Evolutionary conservation across 2,329 filamentous ascomycete genomes (phyloP).

Genomic region (Stachybotrys echinatus): DNA sequence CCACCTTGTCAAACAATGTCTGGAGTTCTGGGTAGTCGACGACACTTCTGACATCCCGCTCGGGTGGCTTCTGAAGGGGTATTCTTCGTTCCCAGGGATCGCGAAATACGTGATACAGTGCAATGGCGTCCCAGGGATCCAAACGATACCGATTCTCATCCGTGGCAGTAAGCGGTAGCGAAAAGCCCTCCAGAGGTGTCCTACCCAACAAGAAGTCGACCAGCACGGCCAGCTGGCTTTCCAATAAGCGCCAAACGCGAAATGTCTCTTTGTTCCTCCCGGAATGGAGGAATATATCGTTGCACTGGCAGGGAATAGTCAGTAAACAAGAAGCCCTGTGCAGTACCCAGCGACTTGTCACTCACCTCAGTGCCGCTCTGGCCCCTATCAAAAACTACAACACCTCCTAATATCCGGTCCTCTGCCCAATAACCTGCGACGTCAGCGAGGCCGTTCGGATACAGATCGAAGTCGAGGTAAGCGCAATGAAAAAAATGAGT

Average conservation of each 20-base stretch:
- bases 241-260: not conserved
- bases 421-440: constrained; percentile 22
- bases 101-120: not conserved
- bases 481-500: constrained; percentile 1
- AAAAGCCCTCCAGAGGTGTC: not conserved
- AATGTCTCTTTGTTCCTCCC: not conserved
- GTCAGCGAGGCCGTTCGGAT: constrained; percentile 15
- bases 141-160: not conserved
- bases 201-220: not conserved
- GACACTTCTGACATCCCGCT: not conserved
- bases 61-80: not conserved
- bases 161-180: not conserved
- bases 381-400: constrained; percentile 21
- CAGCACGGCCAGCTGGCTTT: not conserved
- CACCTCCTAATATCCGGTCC: constrained; percentile 20
- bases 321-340: not conserved
- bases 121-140: not conserved
- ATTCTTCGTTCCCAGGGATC: not conserved
- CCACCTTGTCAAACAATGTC: not conserved
- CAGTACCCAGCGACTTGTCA: too few species aligned
- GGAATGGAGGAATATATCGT: not conserved
- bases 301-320: not conserved
- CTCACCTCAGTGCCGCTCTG: constrained; percentile 6
- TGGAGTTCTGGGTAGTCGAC: not conserved
- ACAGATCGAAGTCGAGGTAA: constrained; percentile 15